Conservation (phyloP, 2,329 filamentous ascomycete genomes). For the Aspergillus pseudonomiae region DNA sequence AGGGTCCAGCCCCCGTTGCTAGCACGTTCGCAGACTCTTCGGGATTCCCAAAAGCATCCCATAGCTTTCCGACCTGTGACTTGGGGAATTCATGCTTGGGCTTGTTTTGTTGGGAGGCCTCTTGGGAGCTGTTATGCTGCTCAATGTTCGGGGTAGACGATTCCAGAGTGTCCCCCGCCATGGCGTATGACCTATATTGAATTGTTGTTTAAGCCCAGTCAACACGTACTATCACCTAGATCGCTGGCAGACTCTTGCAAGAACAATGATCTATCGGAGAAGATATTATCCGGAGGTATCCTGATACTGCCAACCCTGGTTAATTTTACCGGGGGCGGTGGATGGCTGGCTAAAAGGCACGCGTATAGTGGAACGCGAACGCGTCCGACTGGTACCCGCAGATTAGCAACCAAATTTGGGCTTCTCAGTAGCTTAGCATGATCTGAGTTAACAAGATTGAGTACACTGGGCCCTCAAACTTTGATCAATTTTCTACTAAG, state of each 20-base stretch:
- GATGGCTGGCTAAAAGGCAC: slow-evolving; percentile 22
- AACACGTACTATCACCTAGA: slow-evolving; percentile 15
- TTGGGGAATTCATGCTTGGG: slow-evolving; percentile 47
- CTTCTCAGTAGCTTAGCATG: slow-evolving; percentile 17
- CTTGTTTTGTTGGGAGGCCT: slow-evolving; percentile 30
- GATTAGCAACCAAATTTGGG: slow-evolving; percentile 20
- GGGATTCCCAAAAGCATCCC: slow-evolving; percentile 51
- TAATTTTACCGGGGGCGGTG: slow-evolving; percentile 25
- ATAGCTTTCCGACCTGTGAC: slow-evolving; percentile 51
- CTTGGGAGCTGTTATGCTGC: slow-evolving; percentile 20
- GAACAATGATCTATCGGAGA: slow-evolving; percentile 17
- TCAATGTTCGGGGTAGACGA: slow-evolving; percentile 21
- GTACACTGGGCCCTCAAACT: slow-evolving; percentile 14
- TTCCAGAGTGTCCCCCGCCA: slow-evolving; percentile 46
- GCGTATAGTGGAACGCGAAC: slow-evolving; percentile 40
- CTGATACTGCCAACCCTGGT: slow-evolving; percentile 5
- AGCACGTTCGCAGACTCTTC: slow-evolving; percentile 57
- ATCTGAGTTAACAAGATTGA: slow-evolving; percentile 10
- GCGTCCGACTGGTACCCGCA: slow-evolving; percentile 27
- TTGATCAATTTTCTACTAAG: slow-evolving; percentile 6
- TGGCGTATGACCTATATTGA: slow-evolving; percentile 24
- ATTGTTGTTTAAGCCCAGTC: slow-evolving; percentile 4
- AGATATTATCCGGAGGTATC: slow-evolving; percentile 15
- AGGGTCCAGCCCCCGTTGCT: slow-evolving; percentile 63
- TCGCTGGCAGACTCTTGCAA: slow-evolving; percentile 13